Evolutionary conservation across 2,329 filamentous ascomycete species (phyloP).

Genomic region (Pyrenochaeta sp.): DNA sequence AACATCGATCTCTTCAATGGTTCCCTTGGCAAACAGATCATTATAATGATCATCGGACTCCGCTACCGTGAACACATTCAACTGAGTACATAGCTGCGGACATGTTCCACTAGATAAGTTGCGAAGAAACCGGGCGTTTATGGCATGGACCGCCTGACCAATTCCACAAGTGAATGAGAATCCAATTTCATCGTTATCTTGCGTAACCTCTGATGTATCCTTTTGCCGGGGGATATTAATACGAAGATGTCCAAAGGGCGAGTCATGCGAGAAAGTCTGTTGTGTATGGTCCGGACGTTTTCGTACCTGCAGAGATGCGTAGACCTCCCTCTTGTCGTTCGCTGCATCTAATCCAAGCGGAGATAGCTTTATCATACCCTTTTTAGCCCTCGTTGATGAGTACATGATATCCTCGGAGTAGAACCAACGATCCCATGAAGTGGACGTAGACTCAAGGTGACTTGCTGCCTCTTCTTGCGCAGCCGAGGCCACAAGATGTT

Average conservation of each 20-base stretch:
- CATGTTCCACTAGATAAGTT: background rate
- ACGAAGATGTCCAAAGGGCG: slow-evolving; percentile 7
- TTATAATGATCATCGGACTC: slow-evolving; percentile 3
- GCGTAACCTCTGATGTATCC: background rate
- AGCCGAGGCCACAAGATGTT: slow-evolving; percentile 14
- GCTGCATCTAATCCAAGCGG: background rate
- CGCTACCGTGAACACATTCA: slow-evolving; percentile 9
- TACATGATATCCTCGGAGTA: background rate
- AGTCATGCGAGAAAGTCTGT: slow-evolving; percentile 3
- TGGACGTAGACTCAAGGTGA: slow-evolving; percentile 5
- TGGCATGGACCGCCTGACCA: slow-evolving; percentile 2
- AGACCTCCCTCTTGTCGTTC: background rate
- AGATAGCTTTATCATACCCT: too few relatives aligned
- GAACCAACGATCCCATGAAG: slow-evolving; percentile 5
- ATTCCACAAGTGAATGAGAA: slow-evolving; percentile 12
- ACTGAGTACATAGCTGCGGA: slow-evolving; percentile 4
- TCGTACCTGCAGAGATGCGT: background rate
- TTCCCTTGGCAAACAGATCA: slow-evolving; percentile 9
- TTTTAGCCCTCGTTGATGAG: background rate
- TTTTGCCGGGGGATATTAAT: background rate
- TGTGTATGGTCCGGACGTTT: background rate
- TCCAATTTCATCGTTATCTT: background rate
- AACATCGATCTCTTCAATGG: slow-evolving; percentile 14
- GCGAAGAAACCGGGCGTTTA: background rate
- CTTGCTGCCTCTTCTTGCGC: slow-evolving; percentile 14